phyloP scores from a whole-genome alignment of 495 filamentous ascomycete species.

The Penicillium ochrochloron region DNA sequence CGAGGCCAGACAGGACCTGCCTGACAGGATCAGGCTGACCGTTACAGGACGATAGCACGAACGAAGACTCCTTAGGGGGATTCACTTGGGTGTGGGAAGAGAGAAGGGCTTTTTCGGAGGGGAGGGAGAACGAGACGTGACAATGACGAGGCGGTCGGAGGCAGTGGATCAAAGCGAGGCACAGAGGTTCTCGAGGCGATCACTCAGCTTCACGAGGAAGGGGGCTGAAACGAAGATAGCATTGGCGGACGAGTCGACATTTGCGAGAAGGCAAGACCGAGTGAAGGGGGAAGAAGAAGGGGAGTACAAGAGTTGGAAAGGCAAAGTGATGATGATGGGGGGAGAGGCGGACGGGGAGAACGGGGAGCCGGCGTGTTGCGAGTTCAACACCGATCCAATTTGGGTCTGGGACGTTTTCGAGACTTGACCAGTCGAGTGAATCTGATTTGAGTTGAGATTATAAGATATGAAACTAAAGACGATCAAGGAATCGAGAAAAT shows the following conservation, averaged over 20 bases:
- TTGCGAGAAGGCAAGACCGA: conserved; percentile 5
- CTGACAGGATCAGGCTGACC: conserved; percentile 1
- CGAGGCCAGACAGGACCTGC: background rate
- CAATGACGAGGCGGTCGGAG: conserved; percentile 36
- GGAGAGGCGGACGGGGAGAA: conserved; percentile 5
- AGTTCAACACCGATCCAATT: background rate
- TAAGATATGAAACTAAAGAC: background rate
- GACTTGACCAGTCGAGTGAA: background rate
- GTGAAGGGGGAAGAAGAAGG: background rate
- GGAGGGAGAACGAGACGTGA: conserved; percentile 23
- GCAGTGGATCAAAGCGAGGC: conserved; percentile 27
- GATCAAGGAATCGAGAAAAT: background rate
- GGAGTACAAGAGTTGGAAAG: conserved; percentile 17
- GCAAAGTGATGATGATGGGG: conserved; percentile 27
- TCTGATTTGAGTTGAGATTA: background rate
- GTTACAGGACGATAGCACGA: background rate
- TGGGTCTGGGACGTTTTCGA: background rate
- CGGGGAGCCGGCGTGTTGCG: background rate
- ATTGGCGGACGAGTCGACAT: conserved; percentile 18
- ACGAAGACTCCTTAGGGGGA: conserved; percentile 21
- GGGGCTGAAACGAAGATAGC: conserved; percentile 23
- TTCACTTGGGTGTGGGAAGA: conserved; percentile 14
- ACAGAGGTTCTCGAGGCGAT: conserved; percentile 28
- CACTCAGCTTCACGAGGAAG: conserved; percentile 31
- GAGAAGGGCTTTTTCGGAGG: conserved; percentile 2